Percentiles rank a stretch among this genome's conserved stretches.
These are phyloP conservation scores for Hanseniaspora hatyaiensis DNA, from an alignment of 805 yeast species.

Conservation along the genomic window DNA sequence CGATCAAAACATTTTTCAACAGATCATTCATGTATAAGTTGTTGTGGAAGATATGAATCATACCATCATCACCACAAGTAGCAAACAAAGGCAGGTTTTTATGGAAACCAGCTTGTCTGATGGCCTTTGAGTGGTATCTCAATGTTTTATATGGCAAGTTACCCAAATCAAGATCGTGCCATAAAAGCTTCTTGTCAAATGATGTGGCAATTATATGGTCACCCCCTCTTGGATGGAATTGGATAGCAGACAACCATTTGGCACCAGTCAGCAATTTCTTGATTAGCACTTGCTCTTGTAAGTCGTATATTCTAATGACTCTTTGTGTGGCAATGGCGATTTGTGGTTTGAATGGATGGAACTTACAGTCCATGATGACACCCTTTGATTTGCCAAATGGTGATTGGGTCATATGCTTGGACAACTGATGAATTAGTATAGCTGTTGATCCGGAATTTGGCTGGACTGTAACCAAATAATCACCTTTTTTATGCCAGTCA, in stretches of 20 bases:
- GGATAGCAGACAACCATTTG: constrained; percentile 82
- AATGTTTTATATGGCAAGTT: constrained; percentile 88
- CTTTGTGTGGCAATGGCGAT: constrained; percentile 89
- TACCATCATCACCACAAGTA: constrained; percentile 90
- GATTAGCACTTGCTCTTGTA: constrained; percentile 69
- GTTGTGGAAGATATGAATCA: constrained; percentile 88
- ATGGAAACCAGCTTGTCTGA: constrained; percentile 78
- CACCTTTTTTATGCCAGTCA: constrained; percentile 96
- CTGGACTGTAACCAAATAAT: constrained; percentile 91
- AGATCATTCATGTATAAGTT: constrained; percentile 83
- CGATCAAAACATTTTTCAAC: constrained; percentile 89
- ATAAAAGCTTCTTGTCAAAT: constrained; percentile 84
- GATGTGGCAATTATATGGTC: constrained; percentile 88
- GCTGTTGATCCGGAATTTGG: constrained; percentile 83
- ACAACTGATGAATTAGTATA: constrained; percentile 85
- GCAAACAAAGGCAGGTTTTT: constrained; percentile 81
- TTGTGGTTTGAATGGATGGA: constrained; percentile 94
- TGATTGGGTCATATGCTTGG: constrained; percentile 88
- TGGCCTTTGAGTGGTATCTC: constrained; percentile 91
- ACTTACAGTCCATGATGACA: constrained; percentile 86
- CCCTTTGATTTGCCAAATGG: constrained; percentile 92
- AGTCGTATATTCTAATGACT: constrained; percentile 79
- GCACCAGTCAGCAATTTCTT: constrained; percentile 91
- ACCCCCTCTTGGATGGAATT: constrained; percentile 82
- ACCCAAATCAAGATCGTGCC: constrained; percentile 92